Base-by-base conservation (phyloP, 2,329 filamentous ascomycete genomes). In the Clonostachys chloroleuca region DNA sequence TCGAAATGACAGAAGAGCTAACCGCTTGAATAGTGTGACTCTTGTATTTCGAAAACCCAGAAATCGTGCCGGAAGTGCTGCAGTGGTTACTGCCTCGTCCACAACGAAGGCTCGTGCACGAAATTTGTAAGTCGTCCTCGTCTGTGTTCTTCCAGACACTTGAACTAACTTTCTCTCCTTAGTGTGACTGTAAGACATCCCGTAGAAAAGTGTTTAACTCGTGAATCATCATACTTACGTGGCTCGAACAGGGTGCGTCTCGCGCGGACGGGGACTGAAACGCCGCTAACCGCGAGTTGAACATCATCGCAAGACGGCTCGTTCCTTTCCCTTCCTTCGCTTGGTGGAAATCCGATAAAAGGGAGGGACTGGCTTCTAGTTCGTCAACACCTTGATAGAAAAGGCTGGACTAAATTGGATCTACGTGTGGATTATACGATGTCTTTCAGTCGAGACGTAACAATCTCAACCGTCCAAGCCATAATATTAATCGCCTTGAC, bases 101-200 rank as follows among this genome's bases (percentile, higher is more conserved):
- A 95, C 61, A 91, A 95, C 55, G 87, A 91, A 54, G 88, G 89
- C 14, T 92, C 87, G 39, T 88, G 85, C 12, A 67, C 75, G n/a
- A 83, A 75, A 35, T 65, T 72, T 55, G 77, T 80, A 59, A 70
- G 74, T 68, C 24, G n/a, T 43, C 13, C 35, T 30, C 6, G 18
- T 4, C 6, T 13, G 3, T 24, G 9, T 36, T 10, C 18, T 34
- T 30, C 34, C 34, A 17, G 18, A 37, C n/a, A 14, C 16, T 35
- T 14, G 34, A 16, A 30, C 30, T 7, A 41, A 51, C 66, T 70
- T 57, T 72, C 56, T 18, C 35, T 10, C 24, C 33, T 46, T 14
- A 75, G 72, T 76, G 74, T 52, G 73, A 77, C 46, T 77, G 73
- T 77, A 68, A 47, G 68, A 49, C 18, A 20, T 20, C 20, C 40